phyloP scores from a whole-genome alignment of 129 eudicot genomes.

The Oenanthe sinensis region DNA sequence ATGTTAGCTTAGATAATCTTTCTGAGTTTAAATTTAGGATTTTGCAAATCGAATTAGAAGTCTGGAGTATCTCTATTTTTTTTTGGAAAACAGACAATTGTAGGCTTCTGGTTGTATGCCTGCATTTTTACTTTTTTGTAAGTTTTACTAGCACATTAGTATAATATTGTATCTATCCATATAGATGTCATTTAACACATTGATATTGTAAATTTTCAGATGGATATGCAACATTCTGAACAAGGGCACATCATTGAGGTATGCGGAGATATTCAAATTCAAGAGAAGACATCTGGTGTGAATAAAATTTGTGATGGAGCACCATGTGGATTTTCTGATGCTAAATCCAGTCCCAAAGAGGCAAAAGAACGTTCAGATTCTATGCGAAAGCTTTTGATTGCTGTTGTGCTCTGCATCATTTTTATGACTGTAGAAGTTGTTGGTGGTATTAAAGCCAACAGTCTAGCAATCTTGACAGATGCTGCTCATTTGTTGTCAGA shows the following conservation, averaged over 20 bases:
- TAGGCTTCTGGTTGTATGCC: not conserved
- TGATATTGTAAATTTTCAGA: constrained; percentile 16
- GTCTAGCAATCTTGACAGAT: constrained; percentile 65
- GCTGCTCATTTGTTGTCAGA: constrained; percentile 70
- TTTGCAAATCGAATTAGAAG: not conserved
- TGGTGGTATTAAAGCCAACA: constrained; percentile 60
- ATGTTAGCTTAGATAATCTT: not conserved
- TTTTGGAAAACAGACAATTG: not conserved
- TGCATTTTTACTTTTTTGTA: not conserved
- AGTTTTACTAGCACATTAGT: not conserved
- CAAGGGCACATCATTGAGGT: constrained; percentile 35
- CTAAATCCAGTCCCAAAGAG: constrained; percentile 37
- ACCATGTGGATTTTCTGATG: constrained; percentile 62
- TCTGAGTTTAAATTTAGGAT: no score
- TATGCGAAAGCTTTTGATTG: constrained; percentile 46
- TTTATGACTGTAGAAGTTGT: constrained; percentile 54
- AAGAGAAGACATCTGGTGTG: constrained; percentile 22
- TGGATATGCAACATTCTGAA: constrained; percentile 30
- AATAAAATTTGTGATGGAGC: constrained; percentile 50
- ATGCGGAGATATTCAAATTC: constrained; percentile 19
- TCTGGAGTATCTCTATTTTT: no score
- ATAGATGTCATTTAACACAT: not conserved
- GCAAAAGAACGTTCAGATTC: constrained; percentile 54
- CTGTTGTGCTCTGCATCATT: constrained; percentile 36
- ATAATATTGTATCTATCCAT: not conserved